Evolutionary conservation across 345 rosid species (phyloP), one percentile per base, ranked within the genome.

Genomic region (Camelina neglecta): DNA sequence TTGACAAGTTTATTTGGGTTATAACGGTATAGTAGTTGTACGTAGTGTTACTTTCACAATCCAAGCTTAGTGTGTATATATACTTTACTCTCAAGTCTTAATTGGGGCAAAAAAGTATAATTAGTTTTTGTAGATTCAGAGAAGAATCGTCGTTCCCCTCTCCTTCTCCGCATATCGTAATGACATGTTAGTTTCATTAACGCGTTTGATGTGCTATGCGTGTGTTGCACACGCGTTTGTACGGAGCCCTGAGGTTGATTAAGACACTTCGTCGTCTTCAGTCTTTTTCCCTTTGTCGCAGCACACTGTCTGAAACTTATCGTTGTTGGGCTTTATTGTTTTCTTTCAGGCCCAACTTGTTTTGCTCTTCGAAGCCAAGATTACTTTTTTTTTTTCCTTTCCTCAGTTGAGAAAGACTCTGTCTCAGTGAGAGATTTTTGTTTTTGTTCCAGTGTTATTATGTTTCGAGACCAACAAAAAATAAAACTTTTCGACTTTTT

Each of bases 401-500:
- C 18, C 6, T 45, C 7, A 16, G 2, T 15, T 15, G 31, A 26
- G 18, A 15, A 15, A n/a, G 18, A 47, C 50, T 48, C 9, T 38
- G 42, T 9, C 9, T 38, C 11, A 9, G 42, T 38, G 11, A 38
- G 11, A 38, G 42, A 8, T 38, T 0, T 38, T 38, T 9, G 41
- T 38, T 9, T 38, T 38, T 38, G 42, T 38, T 9, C 42, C 11
- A 38, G 3, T 38, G 11, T 9, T 38, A 38, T 9, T 38, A 38
- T 9, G 42, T 38, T 38, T 38, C 9, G 11, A 26, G 42, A 38
- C 42, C 42, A 38, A 38, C 10, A 38, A 36, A 38, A 2, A 38
- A 9, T 8, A 38, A 38, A 8, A 36, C 5, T 2, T 48, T 24
- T 71, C 33, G 70, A 64, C 65, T 65, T 73, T 64, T 73, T 21